Evolutionary conservation across 768 basidiomycete species (phyloP).

Genomic region (Filobasidium floriforme): DNA sequence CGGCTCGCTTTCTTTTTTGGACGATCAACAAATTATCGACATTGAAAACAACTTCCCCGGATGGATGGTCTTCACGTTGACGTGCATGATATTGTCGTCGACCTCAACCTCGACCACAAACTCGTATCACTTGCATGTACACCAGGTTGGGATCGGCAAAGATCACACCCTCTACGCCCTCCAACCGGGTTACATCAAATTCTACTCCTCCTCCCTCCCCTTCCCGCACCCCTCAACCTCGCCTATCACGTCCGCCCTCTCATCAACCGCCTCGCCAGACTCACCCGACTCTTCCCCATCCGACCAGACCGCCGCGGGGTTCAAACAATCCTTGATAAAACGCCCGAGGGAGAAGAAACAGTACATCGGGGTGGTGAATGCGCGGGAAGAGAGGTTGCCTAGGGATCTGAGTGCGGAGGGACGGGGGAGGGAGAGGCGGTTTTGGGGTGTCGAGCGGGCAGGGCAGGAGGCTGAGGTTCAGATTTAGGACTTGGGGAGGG

Average conservation of each 20-base stretch:
- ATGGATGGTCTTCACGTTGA: not conserved
- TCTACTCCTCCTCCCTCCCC: conserved; percentile 54
- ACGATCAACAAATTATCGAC: not conserved
- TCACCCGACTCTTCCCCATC: conserved; percentile 17
- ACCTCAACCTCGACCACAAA: too few species aligned
- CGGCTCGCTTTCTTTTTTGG: not conserved
- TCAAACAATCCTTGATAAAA: conserved; percentile 27
- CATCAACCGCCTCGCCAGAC: conserved; percentile 18
- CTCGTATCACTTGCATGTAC: not conserved
- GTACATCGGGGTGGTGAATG: conserved; percentile 68
- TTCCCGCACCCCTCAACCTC: conserved; percentile 25
- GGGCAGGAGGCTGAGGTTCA: not conserved
- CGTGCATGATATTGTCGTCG: not conserved
- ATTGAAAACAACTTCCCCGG: not conserved
- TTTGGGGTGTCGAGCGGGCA: conserved; percentile 43
- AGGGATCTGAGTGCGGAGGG: conserved; percentile 66
- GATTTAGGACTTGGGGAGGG: too few species aligned
- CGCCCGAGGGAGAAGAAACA: conserved; percentile 34
- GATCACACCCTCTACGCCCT: conserved; percentile 92
- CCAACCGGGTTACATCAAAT: conserved; percentile 85
- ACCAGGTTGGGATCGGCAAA: conserved; percentile 76
- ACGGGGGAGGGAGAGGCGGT: conserved; percentile 80
- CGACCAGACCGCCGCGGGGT: not conserved
- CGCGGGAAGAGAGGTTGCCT: conserved; percentile 76
- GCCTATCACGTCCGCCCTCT: conserved; percentile 7